Conservation (phyloP, 345 rosid genomes). For the Euphorbia lathyris region DNA sequence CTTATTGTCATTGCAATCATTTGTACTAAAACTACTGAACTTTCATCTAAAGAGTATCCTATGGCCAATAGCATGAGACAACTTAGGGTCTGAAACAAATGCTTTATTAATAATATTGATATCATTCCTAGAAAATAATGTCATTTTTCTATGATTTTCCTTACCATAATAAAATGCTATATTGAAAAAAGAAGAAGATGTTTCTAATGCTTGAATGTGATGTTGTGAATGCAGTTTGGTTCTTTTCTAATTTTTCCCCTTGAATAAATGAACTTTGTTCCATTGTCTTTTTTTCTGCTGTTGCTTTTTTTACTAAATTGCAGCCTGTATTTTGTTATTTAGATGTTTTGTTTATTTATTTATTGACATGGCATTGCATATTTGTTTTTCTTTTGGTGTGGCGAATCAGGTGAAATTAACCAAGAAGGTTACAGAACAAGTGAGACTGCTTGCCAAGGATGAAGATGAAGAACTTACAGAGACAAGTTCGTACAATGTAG, state of each 20-base stretch:
- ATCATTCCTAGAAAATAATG: background rate
- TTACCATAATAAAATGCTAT: background rate
- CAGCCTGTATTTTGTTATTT: background rate
- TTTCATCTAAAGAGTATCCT: background rate
- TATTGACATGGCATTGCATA: background rate
- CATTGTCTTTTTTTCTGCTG: background rate
- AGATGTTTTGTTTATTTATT: background rate
- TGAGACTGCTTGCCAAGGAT: constrained; percentile 78
- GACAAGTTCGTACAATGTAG: constrained; percentile 58
- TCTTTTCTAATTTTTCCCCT: background rate
- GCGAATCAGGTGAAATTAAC: constrained; percentile 62
- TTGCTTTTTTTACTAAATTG: background rate
- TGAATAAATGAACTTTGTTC: background rate
- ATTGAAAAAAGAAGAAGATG: background rate
- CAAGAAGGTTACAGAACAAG: constrained; percentile 95
- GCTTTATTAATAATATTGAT: background rate
- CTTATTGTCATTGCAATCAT: background rate
- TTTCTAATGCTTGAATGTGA: background rate
- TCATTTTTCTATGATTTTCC: background rate
- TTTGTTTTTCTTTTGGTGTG: constrained; percentile 11
- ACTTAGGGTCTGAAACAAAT: background rate
- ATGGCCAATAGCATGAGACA: background rate
- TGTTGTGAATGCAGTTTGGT: background rate
- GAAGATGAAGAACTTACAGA: constrained; percentile 80
- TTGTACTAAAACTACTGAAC: background rate